These are phyloP conservation scores for Eucalyptus lansdowneana DNA, from an alignment of 345 rosid genomes.

Conservation along the genomic window DNA sequence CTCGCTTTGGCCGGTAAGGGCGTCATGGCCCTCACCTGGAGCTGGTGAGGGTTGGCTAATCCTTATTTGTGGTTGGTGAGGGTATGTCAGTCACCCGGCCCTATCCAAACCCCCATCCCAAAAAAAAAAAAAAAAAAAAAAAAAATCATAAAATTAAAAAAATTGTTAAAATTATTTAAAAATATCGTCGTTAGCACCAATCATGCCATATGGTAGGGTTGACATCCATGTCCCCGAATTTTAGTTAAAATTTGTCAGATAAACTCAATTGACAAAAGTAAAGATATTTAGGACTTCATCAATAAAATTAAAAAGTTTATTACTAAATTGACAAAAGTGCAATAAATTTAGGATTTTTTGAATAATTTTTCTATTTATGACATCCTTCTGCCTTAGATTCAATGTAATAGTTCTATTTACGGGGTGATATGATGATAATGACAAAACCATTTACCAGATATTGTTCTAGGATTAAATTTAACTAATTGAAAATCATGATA, in stretches of 20 bases:
- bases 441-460: neutral
- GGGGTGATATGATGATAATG: neutral
- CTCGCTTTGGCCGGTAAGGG: too few relatives aligned
- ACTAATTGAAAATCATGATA: too few relatives aligned
- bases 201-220: fast-evolving
- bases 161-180: too few relatives aligned
- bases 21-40: fast-evolving
- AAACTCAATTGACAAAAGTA: too few relatives aligned
- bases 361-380: neutral
- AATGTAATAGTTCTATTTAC: neutral
- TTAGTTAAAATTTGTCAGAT: too few relatives aligned
- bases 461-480: neutral
- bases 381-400: neutral
- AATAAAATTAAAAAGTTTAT: fast-evolving
- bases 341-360: too few relatives aligned
- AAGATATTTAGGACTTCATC: fast-evolving
- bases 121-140: fast-evolving
- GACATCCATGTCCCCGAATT: too few relatives aligned
- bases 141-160: too few relatives aligned
- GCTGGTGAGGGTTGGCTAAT: fast-evolving
- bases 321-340: fast-evolving
- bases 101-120: fast-evolving
- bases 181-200: too few relatives aligned
- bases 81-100: fast-evolving
- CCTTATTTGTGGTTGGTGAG: fast-evolving